Conservation (phyloP, 2,329 filamentous ascomycete genomes). For the Trichophyton simii region DNA sequence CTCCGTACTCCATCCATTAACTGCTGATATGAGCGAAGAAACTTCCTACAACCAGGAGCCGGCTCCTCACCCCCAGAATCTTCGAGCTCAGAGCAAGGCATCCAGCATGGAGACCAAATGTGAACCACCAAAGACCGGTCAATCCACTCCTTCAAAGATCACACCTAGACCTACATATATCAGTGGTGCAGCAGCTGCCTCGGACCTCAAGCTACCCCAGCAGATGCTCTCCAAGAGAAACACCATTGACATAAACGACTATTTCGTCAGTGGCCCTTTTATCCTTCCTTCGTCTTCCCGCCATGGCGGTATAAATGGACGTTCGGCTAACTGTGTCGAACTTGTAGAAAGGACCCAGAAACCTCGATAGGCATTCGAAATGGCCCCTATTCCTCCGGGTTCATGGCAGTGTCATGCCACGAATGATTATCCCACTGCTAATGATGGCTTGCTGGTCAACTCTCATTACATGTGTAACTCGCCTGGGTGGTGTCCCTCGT, state of each 20-base stretch:
- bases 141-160: not conserved
- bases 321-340: not conserved
- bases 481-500: conserved; percentile 23
- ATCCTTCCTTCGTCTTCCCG: not conserved
- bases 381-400: conserved; percentile 63
- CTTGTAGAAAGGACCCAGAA: conserved; percentile 41
- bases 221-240: conserved; percentile 13
- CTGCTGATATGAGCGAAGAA: not conserved
- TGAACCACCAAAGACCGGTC: not conserved
- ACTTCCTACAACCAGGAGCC: not conserved
- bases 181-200: conserved; percentile 6
- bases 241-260: conserved; percentile 44
- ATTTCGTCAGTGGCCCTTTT: conserved; percentile 39
- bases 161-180: conserved; percentile 13
- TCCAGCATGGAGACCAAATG: not conserved
- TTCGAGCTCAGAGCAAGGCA: not conserved
- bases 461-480: conserved; percentile 46
- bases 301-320: conserved; percentile 4
- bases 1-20: not conserved
- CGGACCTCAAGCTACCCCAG: conserved; percentile 11
- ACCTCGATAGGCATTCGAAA: conserved; percentile 62
- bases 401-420: conserved; percentile 62
- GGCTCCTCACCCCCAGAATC: not conserved
- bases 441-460: conserved; percentile 55
- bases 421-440: conserved; percentile 57